phyloP scores from a whole-genome alignment of 176 grass and related monocot species.

The Oryza meyeriana region DNA sequence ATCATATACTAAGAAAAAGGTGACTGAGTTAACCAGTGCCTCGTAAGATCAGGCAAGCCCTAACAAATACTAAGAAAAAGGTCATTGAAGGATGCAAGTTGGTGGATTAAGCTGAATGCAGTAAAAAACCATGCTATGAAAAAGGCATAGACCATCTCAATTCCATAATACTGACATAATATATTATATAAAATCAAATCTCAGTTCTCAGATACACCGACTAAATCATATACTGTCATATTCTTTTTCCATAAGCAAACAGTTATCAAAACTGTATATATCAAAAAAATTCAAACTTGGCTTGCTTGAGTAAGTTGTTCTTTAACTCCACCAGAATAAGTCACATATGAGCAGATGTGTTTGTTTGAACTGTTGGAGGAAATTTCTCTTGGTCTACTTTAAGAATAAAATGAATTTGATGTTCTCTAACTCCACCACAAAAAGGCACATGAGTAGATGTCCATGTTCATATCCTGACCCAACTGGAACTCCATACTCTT shows the following conservation, averaged over 20 bases:
- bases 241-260: no score
- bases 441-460: constrained; percentile 19
- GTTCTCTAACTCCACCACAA: constrained; percentile 41
- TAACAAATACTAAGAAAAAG: constrained; percentile 3
- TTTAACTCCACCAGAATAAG: constrained; percentile 35
- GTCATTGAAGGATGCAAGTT: not conserved
- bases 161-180: constrained; percentile 11
- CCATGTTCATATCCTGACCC: no score
- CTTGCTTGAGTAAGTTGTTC: constrained; percentile 48
- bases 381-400: constrained; percentile 50
- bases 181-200: not conserved
- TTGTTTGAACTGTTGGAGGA: constrained; percentile 29
- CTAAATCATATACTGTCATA: not conserved
- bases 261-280: no score
- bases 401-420: constrained; percentile 41
- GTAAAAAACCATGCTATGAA: not conserved
- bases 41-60: not conserved
- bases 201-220: not conserved
- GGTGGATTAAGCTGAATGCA: not conserved
- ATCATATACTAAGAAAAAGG: constrained; percentile 46
- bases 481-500: no score
- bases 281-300: constrained; percentile 42
- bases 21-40: no score
- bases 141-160: not conserved
- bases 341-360: constrained; percentile 18